Base-by-base conservation (phyloP, 2,329 filamentous ascomycete species). In the Pseudocercospora crystallina region DNA sequence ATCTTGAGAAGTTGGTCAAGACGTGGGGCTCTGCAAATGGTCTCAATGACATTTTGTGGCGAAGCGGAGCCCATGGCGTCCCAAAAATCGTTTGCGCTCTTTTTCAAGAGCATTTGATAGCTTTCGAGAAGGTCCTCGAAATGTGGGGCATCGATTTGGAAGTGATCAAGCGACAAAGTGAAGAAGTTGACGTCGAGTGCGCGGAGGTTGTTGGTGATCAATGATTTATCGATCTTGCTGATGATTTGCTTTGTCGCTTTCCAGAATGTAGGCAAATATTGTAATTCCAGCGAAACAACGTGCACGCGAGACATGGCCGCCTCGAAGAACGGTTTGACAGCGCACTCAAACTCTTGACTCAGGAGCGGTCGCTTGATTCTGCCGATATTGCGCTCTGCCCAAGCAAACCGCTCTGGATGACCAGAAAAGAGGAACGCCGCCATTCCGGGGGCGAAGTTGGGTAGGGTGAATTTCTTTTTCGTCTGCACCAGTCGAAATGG, bases 71-170 rank as follows among this genome's bases (percentile, higher is more conserved):
- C 85, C 72, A 95, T 86, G 1, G 90, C 86, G 61, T 90, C 86
- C 92, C 92, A 96, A 61, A 96, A 94, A 38, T 88, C 87, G 47
- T 80, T 81, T 0, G 90, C 80, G 0, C 89, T 86, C 61, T 88
- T 90, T 57, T 85, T 80, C 45, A 96, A 75, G 12, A 96, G 78
- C 10, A 76, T 76, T 38, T 81, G 82, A 54, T 96, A 80, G 1
- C 85, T 83, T 49, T 84, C 82, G 39, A 95, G 77, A 12, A 94
- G 76, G 51, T 85, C 79, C 10, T 84, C 76, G 51, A 95, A 76
- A 15, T 87, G 81, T 2, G 66, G 59, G 1, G 69, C 70, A 17
- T 73, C 65, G 5, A 77, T 56, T 13, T 74, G 73, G 17, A 96
- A 67, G 82, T 86, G 77, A 71, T 90, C 68, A 71, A 89, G 72